Evolutionary conservation across 768 basidiomycete species (phyloP).

Genomic region (Phallus indusiatus): DNA sequence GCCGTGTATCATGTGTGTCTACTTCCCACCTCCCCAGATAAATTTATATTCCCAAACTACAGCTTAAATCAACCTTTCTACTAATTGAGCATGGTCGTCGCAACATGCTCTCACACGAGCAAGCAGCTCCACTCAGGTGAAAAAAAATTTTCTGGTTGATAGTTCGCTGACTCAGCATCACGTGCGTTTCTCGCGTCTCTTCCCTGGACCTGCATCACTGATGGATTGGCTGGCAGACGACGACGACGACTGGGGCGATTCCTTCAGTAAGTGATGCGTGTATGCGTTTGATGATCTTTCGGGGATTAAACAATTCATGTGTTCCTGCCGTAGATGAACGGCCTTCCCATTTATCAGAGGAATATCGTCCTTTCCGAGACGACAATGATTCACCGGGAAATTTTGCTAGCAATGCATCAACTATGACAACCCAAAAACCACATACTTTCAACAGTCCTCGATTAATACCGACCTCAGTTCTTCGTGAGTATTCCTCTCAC

Average conservation of each 20-base stretch:
- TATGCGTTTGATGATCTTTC: not conserved
- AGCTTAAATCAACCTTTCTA: not conserved
- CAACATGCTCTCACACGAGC: not conserved
- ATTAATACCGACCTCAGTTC: slow-evolving; percentile 61
- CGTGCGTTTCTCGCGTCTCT: not conserved
- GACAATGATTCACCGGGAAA: not conserved
- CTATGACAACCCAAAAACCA: slow-evolving; percentile 15
- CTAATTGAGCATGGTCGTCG: not conserved
- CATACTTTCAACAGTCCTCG: slow-evolving; percentile 36
- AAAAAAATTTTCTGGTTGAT: no score
- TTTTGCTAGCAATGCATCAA: no score
- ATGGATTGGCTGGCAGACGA: not conserved
- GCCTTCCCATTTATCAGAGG: not conserved
- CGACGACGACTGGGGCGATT: not conserved
- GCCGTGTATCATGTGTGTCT: not conserved
- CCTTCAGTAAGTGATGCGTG: not conserved
- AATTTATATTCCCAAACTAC: not conserved
- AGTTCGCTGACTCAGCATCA: not conserved
- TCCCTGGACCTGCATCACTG: not conserved
- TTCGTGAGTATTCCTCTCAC: slow-evolving; percentile 40
- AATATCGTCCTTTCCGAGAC: not conserved
- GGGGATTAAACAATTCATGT: not conserved
- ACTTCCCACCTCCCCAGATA: not conserved
- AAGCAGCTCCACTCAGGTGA: not conserved
- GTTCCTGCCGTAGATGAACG: not conserved